Conservation (phyloP, 2,329 filamentous ascomycete species). For the Sporothrix mexicana region DNA sequence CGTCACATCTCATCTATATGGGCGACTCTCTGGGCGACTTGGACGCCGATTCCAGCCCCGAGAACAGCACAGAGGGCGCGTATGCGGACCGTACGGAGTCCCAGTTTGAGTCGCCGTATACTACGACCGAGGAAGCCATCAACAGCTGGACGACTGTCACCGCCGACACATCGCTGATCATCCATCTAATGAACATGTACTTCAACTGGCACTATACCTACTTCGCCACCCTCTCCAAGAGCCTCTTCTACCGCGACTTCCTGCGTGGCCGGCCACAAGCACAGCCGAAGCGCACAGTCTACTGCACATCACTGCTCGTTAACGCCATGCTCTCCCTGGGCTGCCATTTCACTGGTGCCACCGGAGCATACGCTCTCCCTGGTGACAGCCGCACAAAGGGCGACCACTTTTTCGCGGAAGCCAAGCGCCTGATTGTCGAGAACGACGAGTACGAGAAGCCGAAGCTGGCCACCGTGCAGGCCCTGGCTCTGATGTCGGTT, state of each 20-base stretch:
- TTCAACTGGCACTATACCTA: slow-evolving; percentile 98
- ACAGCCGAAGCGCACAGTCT: slow-evolving; percentile 63
- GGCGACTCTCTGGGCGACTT: slow-evolving; percentile 54
- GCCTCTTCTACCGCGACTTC: slow-evolving; percentile 86
- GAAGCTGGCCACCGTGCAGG: slow-evolving; percentile 87
- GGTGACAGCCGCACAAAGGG: slow-evolving; percentile 85
- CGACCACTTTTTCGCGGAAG: slow-evolving; percentile 94
- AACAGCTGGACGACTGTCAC: slow-evolving; percentile 90
- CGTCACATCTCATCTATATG: slow-evolving; percentile 88
- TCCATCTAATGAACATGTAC: slow-evolving; percentile 94
- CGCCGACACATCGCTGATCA: slow-evolving; percentile 75
- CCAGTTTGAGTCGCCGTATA: slow-evolving; percentile 50
- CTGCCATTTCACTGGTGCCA: slow-evolving; percentile 85
- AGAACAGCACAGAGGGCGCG: not conserved
- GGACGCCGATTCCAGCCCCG: not conserved
- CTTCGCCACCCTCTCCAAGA: slow-evolving; percentile 88
- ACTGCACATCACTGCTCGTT: slow-evolving; percentile 88
- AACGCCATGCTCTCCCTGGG: slow-evolving; percentile 93
- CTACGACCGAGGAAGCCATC: slow-evolving; percentile 68
- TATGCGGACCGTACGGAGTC: slow-evolving; percentile 49
- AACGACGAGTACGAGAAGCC: slow-evolving; percentile 94
- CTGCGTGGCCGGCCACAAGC: slow-evolving; percentile 67
- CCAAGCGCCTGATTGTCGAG: slow-evolving; percentile 85
- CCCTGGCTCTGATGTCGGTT: slow-evolving; percentile 92
- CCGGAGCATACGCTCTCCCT: slow-evolving; percentile 71